Base-by-base conservation (phyloP, 2,329 filamentous ascomycete species). In the Fusarium scirpi region DNA sequence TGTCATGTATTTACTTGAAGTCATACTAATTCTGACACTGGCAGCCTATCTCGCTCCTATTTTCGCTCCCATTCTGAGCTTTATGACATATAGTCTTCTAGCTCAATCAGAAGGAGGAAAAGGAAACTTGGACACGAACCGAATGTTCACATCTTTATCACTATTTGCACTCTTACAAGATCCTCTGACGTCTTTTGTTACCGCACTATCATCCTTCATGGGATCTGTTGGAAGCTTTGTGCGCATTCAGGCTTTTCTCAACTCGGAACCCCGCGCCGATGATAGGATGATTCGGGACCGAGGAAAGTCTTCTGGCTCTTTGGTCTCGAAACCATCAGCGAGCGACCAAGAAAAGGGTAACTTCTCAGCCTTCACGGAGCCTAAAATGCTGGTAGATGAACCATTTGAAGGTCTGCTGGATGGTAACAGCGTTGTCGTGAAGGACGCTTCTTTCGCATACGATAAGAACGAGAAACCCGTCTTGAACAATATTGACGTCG, bases 91-190 rank as follows among this genome's bases (percentile, higher is more conserved):
- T 46, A 72, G 65, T 30, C 47, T 72, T 20, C 24, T 71, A 7
- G 69, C 69, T 16, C 57, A 10, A 43, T 62, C 60, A 11, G 34
- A 34, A 4, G 51, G 41, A 10, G 69, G 40, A n/a, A 18, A 27
- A 6, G 51, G 44, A 4, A 71, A 56, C 32, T 41, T 72, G 5
- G 69, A 72, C n/a, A 67, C 46, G 2, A 72, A 67, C 20, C 62
- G 65, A 11, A 63, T 72, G 47, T 72, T 72, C 18, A 72, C 69
- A 2, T 72, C 69, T 5, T 6, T 72, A 2, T 70, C 69, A 1
- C 29, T 72, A 2, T 72, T 72, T 18, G 55, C 62, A 22, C 53
- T 72, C 6, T 11, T 72, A 0, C 52, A 61, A 12, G 69, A 70
- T 3, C 69, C 69, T 3, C 22, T 72, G 20, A 13, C 69, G 0